Evolutionary conservation across 192 early-diverging fungal genomes (phyloP), one percentile per base, ranked within the genome.

Genomic region (Coemansia guatemalensis): DNA sequence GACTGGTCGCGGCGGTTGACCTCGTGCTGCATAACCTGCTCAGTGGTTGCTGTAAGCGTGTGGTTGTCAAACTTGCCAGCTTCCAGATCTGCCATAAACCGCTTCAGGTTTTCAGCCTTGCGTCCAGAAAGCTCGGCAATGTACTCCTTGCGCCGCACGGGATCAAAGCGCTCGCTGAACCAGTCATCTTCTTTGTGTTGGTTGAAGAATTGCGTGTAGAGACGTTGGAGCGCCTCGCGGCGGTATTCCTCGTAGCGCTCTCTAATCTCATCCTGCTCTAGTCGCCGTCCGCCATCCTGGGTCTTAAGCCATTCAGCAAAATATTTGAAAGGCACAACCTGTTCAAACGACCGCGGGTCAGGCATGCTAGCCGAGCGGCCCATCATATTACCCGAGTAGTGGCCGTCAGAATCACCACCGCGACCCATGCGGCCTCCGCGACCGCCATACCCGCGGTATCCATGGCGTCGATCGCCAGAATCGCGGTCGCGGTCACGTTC

Each of bases 111-210:
- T 33, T 80, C 75, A 9, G 65, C 67, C 63, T 91, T 89, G 20
- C 87, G 82, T 20, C 67, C 62, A 3, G 74, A 64, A 9, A 89
- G 73, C 58, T 86, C 73, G 26, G 80, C 60, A 29, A 75, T 71
- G 24, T 89, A 83, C 18, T 69, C 58, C 33, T 74, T 65, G 49
- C 88, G 88, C 1, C 83, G 69, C n/a, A 75, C 85, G 6, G 94
- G 94, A 69, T 96, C 91, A 65, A 95, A 98, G 62, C 92, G 90
- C 82, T 96, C 94, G 21, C 84, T 70, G 75, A 98, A 98, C 95
- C 96, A 98, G 61, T 93, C 93, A 24, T 89, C 86, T 1, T 87
- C 84, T 53, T 89, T 91, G 73, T 96, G 89, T 20, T 73, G 74
- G 1, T 83, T 76, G 74, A 92, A 95, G 67, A 95, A 95, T 48